Percentiles rank a stretch among this genome's conserved stretches.
These are phyloP conservation scores for Pleurotus giganteus DNA, from an alignment of 768 basidiomycete genomes.

Conservation along the genomic window DNA sequence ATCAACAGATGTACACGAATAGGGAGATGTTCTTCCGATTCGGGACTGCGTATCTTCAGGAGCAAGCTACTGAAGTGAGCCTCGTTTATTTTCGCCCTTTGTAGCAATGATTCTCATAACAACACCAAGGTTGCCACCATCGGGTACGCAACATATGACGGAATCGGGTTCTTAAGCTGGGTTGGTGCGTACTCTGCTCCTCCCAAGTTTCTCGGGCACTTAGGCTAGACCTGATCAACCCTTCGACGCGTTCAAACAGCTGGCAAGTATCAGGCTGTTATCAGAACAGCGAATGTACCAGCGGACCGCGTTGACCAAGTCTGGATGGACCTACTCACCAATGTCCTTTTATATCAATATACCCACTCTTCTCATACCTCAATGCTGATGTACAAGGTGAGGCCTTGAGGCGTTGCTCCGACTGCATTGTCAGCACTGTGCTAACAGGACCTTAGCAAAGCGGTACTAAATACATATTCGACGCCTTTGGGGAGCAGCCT, in stretches of 20 bases:
- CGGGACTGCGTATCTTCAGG: not conserved
- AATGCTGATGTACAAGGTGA: slow-evolving; percentile 6
- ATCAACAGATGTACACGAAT: not conserved
- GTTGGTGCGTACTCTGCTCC: not conserved
- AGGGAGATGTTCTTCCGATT: not conserved
- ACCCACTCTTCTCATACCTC: slow-evolving; percentile 2
- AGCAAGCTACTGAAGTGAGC: not conserved
- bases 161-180: slow-evolving; percentile 3
- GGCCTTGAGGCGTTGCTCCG: not conserved
- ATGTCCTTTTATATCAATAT: slow-evolving; percentile 6
- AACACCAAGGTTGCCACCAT: not conserved
- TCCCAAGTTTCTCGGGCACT: not conserved
- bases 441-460: slow-evolving; percentile 1
- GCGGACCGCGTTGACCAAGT: not conserved
- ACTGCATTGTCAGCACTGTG: not conserved
- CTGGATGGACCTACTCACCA: slow-evolving; percentile 5
- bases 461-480: slow-evolving; percentile 4
- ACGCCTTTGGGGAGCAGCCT: slow-evolving; percentile 1
- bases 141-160: slow-evolving; percentile 5
- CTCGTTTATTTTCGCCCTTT: not conserved
- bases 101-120: not conserved
- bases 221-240: not conserved
- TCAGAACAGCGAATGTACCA: not conserved
- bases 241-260: not conserved
- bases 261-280: slow-evolving; percentile 1